These are phyloP conservation scores for Sinapis alba DNA, from an alignment of 441 rosid genomes.

Conservation along the genomic window DNA sequence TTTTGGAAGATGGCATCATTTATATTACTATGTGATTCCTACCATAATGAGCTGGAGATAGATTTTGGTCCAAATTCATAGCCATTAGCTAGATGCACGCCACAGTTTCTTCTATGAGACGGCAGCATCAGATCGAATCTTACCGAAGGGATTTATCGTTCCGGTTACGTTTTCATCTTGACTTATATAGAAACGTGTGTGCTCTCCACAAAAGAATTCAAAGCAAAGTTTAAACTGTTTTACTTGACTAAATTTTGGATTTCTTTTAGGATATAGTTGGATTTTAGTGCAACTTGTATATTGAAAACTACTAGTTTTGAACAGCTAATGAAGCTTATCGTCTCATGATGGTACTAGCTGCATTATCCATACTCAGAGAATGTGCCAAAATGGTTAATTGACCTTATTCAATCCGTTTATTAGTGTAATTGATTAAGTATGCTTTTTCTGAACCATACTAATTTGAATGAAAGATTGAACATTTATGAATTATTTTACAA, in stretches of 20 bases:
- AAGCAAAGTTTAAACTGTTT: conserved; percentile 14
- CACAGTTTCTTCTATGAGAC: conserved; percentile 17
- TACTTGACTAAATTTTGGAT: background rate
- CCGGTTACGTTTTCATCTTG: conserved; percentile 18
- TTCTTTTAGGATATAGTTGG: background rate
- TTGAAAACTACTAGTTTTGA: background rate
- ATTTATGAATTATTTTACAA: background rate
- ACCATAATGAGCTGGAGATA: conserved; percentile 28
- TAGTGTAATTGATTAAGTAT: background rate
- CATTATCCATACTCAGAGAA: background rate
- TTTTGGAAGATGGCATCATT: background rate
- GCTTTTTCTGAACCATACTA: background rate
- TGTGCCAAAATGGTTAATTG: background rate
- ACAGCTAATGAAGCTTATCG: background rate
- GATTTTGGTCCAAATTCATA: conserved; percentile 32
- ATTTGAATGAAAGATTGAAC: background rate
- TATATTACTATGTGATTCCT: background rate
- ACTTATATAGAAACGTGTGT: conserved; percentile 12
- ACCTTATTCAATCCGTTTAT: background rate
- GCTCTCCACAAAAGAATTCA: background rate
- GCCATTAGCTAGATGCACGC: conserved; percentile 24
- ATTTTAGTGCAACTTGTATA: background rate
- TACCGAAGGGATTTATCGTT: conserved; percentile 13
- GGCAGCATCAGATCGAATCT: background rate
- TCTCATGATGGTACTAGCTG: background rate